Percentiles rank a stretch among this genome's conserved stretches.
Conservation (phyloP, 495 filamentous ascomycete species). For the Penicillium daleae region DNA sequence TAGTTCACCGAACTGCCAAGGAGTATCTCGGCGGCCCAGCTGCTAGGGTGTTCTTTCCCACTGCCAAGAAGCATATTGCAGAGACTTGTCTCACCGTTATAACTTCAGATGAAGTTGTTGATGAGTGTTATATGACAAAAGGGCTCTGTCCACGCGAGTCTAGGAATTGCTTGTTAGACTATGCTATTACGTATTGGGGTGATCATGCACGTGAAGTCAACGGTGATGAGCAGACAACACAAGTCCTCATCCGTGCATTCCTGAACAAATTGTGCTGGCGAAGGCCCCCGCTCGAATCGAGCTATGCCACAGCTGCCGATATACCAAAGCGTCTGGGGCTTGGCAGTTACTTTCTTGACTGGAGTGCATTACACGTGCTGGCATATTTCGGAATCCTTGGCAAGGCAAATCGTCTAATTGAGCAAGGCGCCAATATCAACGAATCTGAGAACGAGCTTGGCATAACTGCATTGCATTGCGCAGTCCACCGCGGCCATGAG, state of each 20-base stretch:
- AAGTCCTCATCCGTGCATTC: constrained; percentile 38
- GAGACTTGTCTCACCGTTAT: constrained; percentile 35
- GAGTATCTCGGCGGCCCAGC: constrained; percentile 38
- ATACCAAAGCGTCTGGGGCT: constrained; percentile 30
- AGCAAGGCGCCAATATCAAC: constrained; percentile 35
- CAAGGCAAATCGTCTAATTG: constrained; percentile 33
- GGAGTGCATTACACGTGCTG: constrained; percentile 37
- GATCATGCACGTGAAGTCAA: constrained; percentile 31
- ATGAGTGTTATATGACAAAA: constrained; percentile 37
- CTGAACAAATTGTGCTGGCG: constrained; percentile 44
- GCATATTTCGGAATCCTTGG: constrained; percentile 33
- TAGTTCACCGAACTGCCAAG: constrained; percentile 40
- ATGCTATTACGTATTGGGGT: constrained; percentile 40
- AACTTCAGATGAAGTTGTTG: constrained; percentile 37
- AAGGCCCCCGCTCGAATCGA: constrained; percentile 27
- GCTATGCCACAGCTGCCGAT: constrained; percentile 1
- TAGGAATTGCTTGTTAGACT: constrained; percentile 23
- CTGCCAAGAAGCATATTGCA: constrained; percentile 38
- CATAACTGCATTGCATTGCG: constrained; percentile 40
- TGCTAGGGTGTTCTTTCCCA: constrained; percentile 38
- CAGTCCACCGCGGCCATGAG: constrained; percentile 39
- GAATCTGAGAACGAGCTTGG: constrained; percentile 27
- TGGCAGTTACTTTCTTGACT: constrained; percentile 34
- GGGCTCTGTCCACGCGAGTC: constrained; percentile 11
- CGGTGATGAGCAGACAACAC: constrained; percentile 38